phyloP scores from a whole-genome alignment of 768 basidiomycete species.

The Candolleomyces aberdarensis region DNA sequence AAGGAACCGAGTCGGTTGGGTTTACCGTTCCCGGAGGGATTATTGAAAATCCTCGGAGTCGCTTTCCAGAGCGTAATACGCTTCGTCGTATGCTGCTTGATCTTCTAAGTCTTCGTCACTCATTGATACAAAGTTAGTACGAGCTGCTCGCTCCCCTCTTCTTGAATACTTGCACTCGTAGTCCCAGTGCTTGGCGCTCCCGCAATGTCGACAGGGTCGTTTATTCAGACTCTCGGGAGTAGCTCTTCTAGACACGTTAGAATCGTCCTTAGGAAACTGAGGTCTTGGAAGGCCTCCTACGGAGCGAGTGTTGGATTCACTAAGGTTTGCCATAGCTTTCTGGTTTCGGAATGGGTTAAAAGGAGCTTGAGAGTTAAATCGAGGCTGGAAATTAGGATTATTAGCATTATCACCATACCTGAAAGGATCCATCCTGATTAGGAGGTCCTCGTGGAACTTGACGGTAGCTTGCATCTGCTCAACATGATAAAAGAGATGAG shows the following conservation, averaged over 20 bases:
- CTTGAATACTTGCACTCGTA: conserved; percentile 18
- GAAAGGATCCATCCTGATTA: conserved; percentile 13
- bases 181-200: conserved; percentile 22
- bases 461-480: background rate
- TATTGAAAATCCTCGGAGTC: conserved; percentile 16
- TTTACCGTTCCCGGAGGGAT: conserved; percentile 14
- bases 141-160: conserved; percentile 12
- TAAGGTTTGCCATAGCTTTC: conserved; percentile 2
- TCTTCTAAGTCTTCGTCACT: conserved; percentile 13
- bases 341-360: background rate
- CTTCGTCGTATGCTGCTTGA: conserved; percentile 25
- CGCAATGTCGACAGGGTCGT: conserved; percentile 30
- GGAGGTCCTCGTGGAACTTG: conserved; percentile 19
- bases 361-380: conserved; percentile 4
- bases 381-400: background rate
- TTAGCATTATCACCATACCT: too few relatives aligned
- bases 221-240: conserved; percentile 20
- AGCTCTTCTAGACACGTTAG: conserved; percentile 7
- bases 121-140: conserved; percentile 14
- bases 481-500: background rate
- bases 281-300: background rate
- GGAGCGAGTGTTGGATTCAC: too few relatives aligned
- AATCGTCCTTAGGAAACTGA: conserved; percentile 20
- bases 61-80: conserved; percentile 13
- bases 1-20: too few relatives aligned